Percentiles rank a stretch among this genome's conserved stretches.
These are phyloP conservation scores for Fraxinus sp. DNA, from an alignment of 305 asterid genomes.

Conservation along the genomic window DNA sequence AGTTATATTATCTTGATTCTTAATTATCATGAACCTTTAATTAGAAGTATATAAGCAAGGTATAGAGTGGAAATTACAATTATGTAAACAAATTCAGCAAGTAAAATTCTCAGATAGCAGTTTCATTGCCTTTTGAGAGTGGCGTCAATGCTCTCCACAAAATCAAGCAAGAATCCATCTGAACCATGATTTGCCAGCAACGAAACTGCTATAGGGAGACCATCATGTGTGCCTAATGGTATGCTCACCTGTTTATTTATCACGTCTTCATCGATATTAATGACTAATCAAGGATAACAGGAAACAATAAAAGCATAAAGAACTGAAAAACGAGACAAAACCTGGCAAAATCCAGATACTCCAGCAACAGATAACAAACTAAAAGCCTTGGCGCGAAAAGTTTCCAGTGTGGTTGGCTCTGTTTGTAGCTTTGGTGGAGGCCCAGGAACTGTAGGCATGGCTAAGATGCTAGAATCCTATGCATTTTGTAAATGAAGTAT, in stretches of 20 bases:
- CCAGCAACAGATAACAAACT: conserved; percentile 83
- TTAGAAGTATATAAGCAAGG: not conserved
- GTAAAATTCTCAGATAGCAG: not conserved
- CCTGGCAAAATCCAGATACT: conserved; percentile 93
- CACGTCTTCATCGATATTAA: not conserved
- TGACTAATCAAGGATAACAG: no score
- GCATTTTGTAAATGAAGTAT: not conserved
- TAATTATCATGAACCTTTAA: not conserved
- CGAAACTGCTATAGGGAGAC: conserved; percentile 75
- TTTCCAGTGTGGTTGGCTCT: conserved; percentile 57
- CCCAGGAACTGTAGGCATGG: conserved; percentile 84
- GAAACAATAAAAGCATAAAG: not conserved
- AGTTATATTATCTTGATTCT: not conserved
- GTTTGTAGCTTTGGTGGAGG: conserved; percentile 79
- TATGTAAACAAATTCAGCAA: not conserved
- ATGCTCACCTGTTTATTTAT: conserved; percentile 61
- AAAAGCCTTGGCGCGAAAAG: conserved; percentile 80
- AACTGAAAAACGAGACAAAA: conserved; percentile 22
- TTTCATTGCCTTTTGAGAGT: conserved; percentile 27
- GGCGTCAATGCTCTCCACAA: conserved; percentile 50
- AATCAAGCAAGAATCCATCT: conserved; percentile 65
- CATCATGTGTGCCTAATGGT: conserved; percentile 64
- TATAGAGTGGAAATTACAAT: not conserved
- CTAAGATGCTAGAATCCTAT: conserved; percentile 70
- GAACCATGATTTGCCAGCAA: conserved; percentile 80